Evolutionary conservation across 306 rosid species (phyloP).

Genomic region (Glycine soja): DNA sequence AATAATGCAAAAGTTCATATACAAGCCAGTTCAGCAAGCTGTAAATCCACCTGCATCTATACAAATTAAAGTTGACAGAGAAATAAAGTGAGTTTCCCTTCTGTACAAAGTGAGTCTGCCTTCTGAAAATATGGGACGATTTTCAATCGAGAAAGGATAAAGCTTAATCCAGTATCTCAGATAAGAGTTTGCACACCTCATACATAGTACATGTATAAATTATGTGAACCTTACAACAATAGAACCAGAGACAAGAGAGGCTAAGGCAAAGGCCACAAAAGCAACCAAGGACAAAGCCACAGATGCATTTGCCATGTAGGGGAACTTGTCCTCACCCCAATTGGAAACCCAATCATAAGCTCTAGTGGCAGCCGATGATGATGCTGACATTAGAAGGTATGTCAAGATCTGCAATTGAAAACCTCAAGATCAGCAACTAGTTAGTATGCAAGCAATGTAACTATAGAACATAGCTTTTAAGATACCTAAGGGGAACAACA

Average conservation of each 20-base stretch:
- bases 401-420: conserved; percentile 67
- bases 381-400: conserved; percentile 84
- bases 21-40: not conserved
- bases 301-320: conserved; percentile 72
- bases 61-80: conserved; percentile 9
- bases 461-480: not conserved
- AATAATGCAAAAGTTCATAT: not conserved
- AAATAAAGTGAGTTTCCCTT: not conserved
- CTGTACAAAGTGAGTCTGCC: conserved; percentile 44
- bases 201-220: conserved; percentile 19
- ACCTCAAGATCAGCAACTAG: conserved; percentile 32
- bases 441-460: conserved; percentile 20
- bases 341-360: conserved; percentile 82
- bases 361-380: conserved; percentile 88
- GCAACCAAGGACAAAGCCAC: conserved; percentile 80
- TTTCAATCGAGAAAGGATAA: conserved; percentile 24
- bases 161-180: conserved; percentile 3
- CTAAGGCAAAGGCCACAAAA: conserved; percentile 70
- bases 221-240: conserved; percentile 62
- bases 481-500: not conserved
- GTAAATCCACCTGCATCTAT: conserved; percentile 3
- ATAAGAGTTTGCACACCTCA: conserved; percentile 21
- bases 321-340: conserved; percentile 89
- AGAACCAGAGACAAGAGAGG: conserved; percentile 81
- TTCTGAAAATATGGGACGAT: conserved; percentile 24